phyloP scores from a whole-genome alignment of 192 early-diverging fungal species.

The Oehlia diaphana region DNA sequence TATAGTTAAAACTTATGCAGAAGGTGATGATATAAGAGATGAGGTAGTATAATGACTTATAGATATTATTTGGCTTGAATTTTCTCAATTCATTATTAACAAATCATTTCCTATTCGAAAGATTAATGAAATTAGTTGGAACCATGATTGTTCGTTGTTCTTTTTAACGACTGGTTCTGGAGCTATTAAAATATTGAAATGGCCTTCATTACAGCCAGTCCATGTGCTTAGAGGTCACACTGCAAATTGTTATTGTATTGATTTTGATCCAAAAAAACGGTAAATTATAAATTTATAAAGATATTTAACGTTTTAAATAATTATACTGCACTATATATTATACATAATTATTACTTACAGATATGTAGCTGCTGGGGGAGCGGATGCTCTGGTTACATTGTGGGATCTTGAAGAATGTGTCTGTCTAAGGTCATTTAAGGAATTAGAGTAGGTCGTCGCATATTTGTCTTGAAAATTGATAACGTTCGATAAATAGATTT shows the following conservation, averaged over 20 bases:
- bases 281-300: constrained; percentile 8
- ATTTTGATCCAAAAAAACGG: constrained; percentile 74
- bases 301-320: background rate
- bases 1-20: constrained; percentile 15
- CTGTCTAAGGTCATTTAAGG: constrained; percentile 66
- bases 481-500: background rate
- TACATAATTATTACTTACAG: constrained; percentile 2
- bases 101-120: constrained; percentile 27
- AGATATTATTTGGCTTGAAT: background rate
- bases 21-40: constrained; percentile 9
- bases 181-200: constrained; percentile 66
- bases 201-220: constrained; percentile 58
- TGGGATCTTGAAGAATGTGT: constrained; percentile 72
- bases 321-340: background rate
- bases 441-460: constrained; percentile 56
- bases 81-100: constrained; percentile 21
- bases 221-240: constrained; percentile 69
- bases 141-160: constrained; percentile 69
- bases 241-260: constrained; percentile 77
- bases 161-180: constrained; percentile 78
- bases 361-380: constrained; percentile 79
- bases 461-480: too few species aligned
- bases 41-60: background rate
- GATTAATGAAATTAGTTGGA: constrained; percentile 84
- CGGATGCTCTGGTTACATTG: constrained; percentile 71